Evolutionary conservation across 768 basidiomycete genomes (phyloP).

Genomic region (Daedalea quercina): DNA sequence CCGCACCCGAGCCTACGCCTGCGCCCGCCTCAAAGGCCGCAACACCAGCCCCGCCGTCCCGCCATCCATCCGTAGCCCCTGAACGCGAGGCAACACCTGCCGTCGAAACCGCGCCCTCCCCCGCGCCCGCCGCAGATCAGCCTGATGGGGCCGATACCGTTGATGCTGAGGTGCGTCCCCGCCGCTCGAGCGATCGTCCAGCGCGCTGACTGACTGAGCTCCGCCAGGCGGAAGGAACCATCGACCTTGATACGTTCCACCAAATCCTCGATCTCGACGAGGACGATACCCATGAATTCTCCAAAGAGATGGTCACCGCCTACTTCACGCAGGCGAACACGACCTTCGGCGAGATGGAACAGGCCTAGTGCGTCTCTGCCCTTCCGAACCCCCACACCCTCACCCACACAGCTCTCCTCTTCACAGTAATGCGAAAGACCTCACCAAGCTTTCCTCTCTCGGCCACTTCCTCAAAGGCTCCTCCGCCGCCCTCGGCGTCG

Average conservation of each 20-base stretch:
- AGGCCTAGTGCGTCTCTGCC: conserved; percentile 57
- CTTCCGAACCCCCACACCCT: conserved; percentile 2
- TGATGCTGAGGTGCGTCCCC: conserved; percentile 7
- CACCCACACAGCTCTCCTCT: conserved; percentile 8
- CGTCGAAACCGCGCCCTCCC: not conserved
- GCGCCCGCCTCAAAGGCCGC: not conserved
- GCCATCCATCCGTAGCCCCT: not conserved
- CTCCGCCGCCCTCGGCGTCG: conserved; percentile 86
- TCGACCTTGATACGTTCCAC: conserved; percentile 75
- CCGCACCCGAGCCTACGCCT: too few relatives aligned
- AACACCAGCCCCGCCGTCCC: conserved; percentile 7
- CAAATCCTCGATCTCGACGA: conserved; percentile 94
- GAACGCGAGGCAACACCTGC: not conserved
- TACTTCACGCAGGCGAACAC: conserved; percentile 76
- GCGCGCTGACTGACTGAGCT: too few relatives aligned
- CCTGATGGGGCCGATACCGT: conserved; percentile 3
- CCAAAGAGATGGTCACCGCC: conserved; percentile 65
- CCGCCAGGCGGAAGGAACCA: conserved; percentile 27
- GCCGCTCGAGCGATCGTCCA: too few relatives aligned
- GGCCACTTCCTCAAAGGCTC: conserved; percentile 98
- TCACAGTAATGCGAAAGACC: conserved; percentile 49
- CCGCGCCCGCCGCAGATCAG: conserved; percentile 3
- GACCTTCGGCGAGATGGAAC: conserved; percentile 77
- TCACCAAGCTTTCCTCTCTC: conserved; percentile 57
- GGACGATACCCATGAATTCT: conserved; percentile 72